phyloP scores from a whole-genome alignment of 1,284 basidiomycete species.

The Trametes hirsuta region DNA sequence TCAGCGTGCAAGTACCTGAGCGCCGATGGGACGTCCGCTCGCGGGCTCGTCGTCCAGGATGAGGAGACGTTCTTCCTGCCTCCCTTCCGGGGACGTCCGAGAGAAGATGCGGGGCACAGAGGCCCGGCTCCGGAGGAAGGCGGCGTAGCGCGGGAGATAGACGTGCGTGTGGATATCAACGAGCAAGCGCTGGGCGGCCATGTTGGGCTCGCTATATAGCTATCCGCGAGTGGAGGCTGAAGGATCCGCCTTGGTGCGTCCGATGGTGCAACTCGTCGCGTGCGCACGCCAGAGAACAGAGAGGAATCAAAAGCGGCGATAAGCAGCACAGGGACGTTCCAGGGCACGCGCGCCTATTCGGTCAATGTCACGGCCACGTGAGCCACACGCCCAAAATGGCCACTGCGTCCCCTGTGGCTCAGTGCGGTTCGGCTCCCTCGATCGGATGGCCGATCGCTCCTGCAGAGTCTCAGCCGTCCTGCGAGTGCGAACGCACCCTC shows the following conservation, averaged over 20 bases:
- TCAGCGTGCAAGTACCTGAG: constrained; percentile 45
- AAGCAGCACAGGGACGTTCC: background rate
- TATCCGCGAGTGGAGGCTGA: background rate
- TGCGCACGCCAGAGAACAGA: background rate
- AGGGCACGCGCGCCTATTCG: constrained; percentile 1
- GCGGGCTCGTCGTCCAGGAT: constrained; percentile 80
- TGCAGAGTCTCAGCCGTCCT: background rate
- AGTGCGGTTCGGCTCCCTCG: background rate
- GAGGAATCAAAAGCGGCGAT: background rate
- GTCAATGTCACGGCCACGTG: constrained; percentile 20
- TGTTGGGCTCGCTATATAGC: background rate
- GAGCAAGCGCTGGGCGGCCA: constrained; percentile 44
- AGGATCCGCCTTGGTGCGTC: background rate
- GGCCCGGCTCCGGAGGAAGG: constrained; percentile 61
- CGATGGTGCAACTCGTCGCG: background rate
- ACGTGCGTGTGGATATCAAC: constrained; percentile 85
- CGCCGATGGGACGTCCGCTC: constrained; percentile 69
- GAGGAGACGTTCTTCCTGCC: constrained; percentile 66
- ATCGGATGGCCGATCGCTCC: constrained; percentile 16
- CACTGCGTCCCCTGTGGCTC: background rate
- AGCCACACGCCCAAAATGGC: background rate
- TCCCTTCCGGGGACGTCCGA: constrained; percentile 44
- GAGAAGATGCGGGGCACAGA: constrained; percentile 70
- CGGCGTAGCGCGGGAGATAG: constrained; percentile 76
- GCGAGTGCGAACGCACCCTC: background rate